Base-by-base conservation (phyloP, 495 filamentous ascomycete genomes). In the Trypethelium eluteriae region DNA sequence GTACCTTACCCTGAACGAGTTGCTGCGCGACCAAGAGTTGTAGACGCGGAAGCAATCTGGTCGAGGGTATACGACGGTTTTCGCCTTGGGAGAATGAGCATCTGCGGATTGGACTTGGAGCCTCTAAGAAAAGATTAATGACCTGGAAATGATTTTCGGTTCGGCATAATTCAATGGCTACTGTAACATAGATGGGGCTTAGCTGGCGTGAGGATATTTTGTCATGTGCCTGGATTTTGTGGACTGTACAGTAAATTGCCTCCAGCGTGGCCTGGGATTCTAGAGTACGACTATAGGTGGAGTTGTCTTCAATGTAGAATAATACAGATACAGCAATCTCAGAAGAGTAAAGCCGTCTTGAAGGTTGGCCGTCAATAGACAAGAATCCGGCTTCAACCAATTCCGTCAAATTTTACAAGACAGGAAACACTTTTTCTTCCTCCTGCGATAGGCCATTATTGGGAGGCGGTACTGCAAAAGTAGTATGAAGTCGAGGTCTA, bases 41-140 rank as follows among this genome's bases (percentile, higher is more conserved):
- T 72, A 62, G 72, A 82, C n/a, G 79, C 79, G 2, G 74, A 74
- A 39, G 74, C 64, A 57, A 77, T 78, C 44, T 84, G 82, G 82
- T 76, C 79, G 64, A 69, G 66, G 64, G 64, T 79, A 59, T 78
- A 78, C 64, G 77, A 76, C 38, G 49, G 65, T 16, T 79, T 77
- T 70, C 72, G 73, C 50, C 72, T 74, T 71, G 70, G 71, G 61
- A 64, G 77, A 63, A 74, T 74, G 75, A 76, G 78, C 67, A 69
- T 78, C 32, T 79, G 77, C 67, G 77, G 77, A 56, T 68, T 79
- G 62, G 77, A 77, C 61, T 63, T 79, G 68, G 77, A 79, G 72
- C 63, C 49, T 16, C 74, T 72, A 69, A 66, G 64, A 32, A 56
- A 36, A n/a, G 16, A 56, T 18, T 32, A 36, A 59, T 59, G 49